These are phyloP conservation scores for Babesia bigemina DNA, from an alignment of 169 alveolate genomes.

Conservation along the genomic window DNA sequence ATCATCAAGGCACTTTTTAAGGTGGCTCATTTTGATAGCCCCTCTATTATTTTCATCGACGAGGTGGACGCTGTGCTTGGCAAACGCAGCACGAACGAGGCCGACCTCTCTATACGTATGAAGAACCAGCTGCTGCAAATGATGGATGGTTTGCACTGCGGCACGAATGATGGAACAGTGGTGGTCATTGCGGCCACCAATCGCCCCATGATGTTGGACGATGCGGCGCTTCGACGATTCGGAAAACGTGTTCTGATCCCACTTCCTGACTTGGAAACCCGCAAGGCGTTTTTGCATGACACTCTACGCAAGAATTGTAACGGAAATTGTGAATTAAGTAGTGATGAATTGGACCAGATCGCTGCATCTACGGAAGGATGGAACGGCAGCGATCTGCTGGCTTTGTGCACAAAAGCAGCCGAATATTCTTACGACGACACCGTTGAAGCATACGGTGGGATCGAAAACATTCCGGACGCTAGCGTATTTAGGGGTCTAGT, in stretches of 20 bases:
- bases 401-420: conserved; percentile 86
- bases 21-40: conserved; percentile 87
- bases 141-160: conserved; percentile 92
- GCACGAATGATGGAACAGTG: conserved; percentile 74
- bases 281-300: conserved; percentile 83
- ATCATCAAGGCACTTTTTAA: conserved; percentile 88
- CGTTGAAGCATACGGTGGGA: conserved; percentile 79
- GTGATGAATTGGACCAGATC: conserved; percentile 76
- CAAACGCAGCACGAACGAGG: conserved; percentile 86
- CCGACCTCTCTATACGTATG: conserved; percentile 89
- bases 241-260: conserved; percentile 90
- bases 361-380: conserved; percentile 81
- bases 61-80: conserved; percentile 93
- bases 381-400: conserved; percentile 84
- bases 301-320: conserved; percentile 78
- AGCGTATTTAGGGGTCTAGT: conserved; percentile 82
- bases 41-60: conserved; percentile 92
- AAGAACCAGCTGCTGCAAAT: conserved; percentile 91
- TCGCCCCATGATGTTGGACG: conserved; percentile 93
- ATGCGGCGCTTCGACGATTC: conserved; percentile 92
- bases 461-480: conserved; percentile 80
- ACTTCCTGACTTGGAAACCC: conserved; percentile 87
- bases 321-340: conserved; percentile 73
- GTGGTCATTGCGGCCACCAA: conserved; percentile 93
- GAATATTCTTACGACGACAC: conserved; percentile 87